These are phyloP conservation scores for Leishmania major DNA, from an alignment of 208 protist genomes.

Conservation along the genomic window DNA sequence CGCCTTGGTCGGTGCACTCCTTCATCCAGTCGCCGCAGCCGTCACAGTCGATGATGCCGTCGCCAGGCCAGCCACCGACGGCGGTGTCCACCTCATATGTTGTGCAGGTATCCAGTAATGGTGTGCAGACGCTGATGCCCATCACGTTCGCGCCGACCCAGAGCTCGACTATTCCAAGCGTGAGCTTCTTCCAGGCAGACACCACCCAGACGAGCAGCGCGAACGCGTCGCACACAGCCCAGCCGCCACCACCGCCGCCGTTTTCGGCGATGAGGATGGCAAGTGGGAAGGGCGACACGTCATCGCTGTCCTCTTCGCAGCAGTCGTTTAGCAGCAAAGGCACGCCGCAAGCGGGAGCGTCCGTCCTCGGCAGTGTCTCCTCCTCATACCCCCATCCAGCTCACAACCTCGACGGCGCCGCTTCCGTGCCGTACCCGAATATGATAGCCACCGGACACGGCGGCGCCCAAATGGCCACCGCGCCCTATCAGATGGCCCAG, in stretches of 20 bases:
- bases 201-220: background rate
- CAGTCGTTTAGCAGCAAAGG: constrained; percentile 3
- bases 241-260: background rate
- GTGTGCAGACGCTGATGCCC: constrained; percentile 4
- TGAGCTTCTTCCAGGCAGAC: background rate
- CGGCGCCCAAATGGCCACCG: background rate
- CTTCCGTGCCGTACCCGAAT: background rate
- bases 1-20: background rate
- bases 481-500: background rate
- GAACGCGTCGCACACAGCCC: background rate
- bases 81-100: background rate
- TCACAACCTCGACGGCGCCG: background rate
- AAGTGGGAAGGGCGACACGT: constrained; percentile 4
- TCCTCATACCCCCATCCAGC: background rate
- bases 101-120: constrained; percentile 5
- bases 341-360: background rate
- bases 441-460: background rate
- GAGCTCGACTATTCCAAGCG: background rate
- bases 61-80: background rate
- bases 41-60: background rate
- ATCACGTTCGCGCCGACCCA: constrained; percentile 1
- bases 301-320: constrained; percentile 12
- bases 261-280: background rate
- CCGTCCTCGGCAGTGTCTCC: background rate
- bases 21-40: constrained; percentile 1